Evolutionary conservation across 306 rosid species (phyloP).

Genomic region (Gillenia trifoliata): DNA sequence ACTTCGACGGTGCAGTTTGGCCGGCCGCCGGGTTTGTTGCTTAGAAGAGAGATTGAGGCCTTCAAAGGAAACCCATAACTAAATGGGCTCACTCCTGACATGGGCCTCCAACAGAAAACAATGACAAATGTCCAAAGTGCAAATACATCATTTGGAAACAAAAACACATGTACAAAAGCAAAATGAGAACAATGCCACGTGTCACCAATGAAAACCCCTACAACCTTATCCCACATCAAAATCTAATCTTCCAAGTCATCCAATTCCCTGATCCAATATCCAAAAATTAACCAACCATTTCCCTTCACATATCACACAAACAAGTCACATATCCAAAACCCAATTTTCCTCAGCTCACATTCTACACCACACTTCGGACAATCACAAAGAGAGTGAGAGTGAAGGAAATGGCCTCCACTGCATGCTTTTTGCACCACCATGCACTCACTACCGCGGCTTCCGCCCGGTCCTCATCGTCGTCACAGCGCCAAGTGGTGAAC

Average conservation of each 20-base stretch:
- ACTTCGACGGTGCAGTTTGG: no score
- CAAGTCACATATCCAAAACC: conserved; percentile 23
- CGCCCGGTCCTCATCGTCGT: conserved; percentile 28
- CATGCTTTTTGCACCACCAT: conserved; percentile 84
- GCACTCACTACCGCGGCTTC: conserved; percentile 47
- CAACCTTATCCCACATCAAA: conserved; percentile 63
- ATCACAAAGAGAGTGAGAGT: neutral
- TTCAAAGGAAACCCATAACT: neutral
- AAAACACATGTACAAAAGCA: neutral
- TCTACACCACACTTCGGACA: neutral
- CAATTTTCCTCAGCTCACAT: conserved; percentile 20
- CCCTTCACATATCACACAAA: conserved; percentile 30
- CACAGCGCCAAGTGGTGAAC: conserved; percentile 49
- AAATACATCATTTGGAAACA: neutral
- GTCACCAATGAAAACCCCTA: conserved; percentile 54
- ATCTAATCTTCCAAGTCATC: conserved; percentile 39
- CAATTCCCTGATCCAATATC: conserved; percentile 36
- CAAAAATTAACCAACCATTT: conserved; percentile 28
- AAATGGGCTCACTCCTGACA: no score
- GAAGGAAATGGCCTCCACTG: conserved; percentile 65
- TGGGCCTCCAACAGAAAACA: neutral
- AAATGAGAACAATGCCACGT: conserved; percentile 19
- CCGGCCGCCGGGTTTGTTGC: no score
- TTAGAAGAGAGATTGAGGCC: no score
- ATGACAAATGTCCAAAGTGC: neutral